These are phyloP conservation scores for Hsuehochloa calcarea DNA, from an alignment of 176 grass and related monocot genomes.

Conservation along the genomic window DNA sequence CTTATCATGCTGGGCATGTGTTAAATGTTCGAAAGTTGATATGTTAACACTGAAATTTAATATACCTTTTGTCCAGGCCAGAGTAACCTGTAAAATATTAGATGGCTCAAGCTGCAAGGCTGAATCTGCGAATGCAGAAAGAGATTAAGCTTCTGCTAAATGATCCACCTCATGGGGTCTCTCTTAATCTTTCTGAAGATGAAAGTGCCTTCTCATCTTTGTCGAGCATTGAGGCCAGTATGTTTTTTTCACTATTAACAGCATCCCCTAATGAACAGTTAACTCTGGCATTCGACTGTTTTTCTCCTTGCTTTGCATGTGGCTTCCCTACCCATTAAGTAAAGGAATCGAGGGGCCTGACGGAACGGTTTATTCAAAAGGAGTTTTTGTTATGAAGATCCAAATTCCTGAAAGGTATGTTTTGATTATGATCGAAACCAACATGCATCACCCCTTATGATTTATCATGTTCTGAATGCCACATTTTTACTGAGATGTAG, in stretches of 20 bases:
- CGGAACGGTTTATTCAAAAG: conserved; percentile 74
- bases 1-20: background rate
- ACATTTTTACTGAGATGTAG: conserved; percentile 43
- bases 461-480: conserved; percentile 20
- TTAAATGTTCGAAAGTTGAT: background rate
- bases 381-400: conserved; percentile 78
- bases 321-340: conserved; percentile 9
- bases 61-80: conserved; percentile 11
- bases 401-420: conserved; percentile 81
- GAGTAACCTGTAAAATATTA: conserved; percentile 2
- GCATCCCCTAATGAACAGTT: background rate
- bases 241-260: conserved; percentile 19
- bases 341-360: conserved; percentile 71
- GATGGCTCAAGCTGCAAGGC: conserved; percentile 74
- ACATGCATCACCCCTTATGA: background rate
- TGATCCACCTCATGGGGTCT: conserved; percentile 85
- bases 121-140: conserved; percentile 87
- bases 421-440: background rate
- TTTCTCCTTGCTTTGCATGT: conserved; percentile 2
- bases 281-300: conserved; percentile 5
- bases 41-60: background rate
- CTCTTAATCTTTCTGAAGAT: conserved; percentile 61
- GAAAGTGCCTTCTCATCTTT: conserved; percentile 40
- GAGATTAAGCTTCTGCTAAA: conserved; percentile 70
- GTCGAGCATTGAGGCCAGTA: conserved; percentile 69